Percentiles rank a stretch among this genome's conserved stretches.
phyloP scores from a whole-genome alignment of 1,139 yeast species.

The Zhuliangozyma blackwelliae region DNA sequence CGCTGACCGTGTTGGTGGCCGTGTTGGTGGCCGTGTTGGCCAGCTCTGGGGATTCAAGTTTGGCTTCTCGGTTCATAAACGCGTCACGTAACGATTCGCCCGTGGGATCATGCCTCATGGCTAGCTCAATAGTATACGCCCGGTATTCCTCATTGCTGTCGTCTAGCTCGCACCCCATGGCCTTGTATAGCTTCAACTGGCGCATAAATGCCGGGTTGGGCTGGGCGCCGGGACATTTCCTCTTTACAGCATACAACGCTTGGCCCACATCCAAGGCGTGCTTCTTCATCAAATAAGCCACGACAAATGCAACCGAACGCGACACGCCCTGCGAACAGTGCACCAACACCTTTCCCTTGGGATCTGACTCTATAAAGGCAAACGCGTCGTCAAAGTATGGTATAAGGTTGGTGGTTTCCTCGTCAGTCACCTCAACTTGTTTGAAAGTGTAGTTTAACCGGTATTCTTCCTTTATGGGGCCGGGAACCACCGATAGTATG shows the following conservation, averaged over 20 bases:
- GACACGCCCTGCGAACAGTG: slow-evolving; percentile 90
- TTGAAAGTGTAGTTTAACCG: slow-evolving; percentile 48
- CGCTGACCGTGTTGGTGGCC: slow-evolving; percentile 8
- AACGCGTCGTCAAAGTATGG: slow-evolving; percentile 58
- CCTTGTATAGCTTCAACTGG: slow-evolving; percentile 61
- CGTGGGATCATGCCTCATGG: slow-evolving; percentile 25
- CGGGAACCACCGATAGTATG: slow-evolving; percentile 64
- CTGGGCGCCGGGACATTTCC: slow-evolving; percentile 53
- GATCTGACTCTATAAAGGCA: slow-evolving; percentile 48
- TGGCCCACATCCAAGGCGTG: slow-evolving; percentile 55
- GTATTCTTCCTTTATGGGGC: slow-evolving; percentile 53
- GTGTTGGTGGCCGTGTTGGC: slow-evolving; percentile 1
- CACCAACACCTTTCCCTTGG: slow-evolving; percentile 46
- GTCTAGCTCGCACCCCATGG: slow-evolving; percentile 28
- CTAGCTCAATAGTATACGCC: slow-evolving; percentile 22
- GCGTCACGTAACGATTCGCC: slow-evolving; percentile 19
- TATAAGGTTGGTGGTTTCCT: slow-evolving; percentile 56
- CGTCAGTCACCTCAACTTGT: slow-evolving; percentile 71
- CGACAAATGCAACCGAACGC: slow-evolving; percentile 66
- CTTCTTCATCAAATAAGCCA: slow-evolving; percentile 77
- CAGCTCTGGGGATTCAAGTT: slow-evolving; percentile 15
- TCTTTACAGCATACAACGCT: slow-evolving; percentile 67
- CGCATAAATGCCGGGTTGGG: slow-evolving; percentile 79
- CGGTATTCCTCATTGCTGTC: slow-evolving; percentile 20
- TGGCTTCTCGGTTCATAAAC: slow-evolving; percentile 6